These are phyloP conservation scores for Terfezia claveryi DNA, from an alignment of 495 filamentous ascomycete genomes.

Conservation along the genomic window DNA sequence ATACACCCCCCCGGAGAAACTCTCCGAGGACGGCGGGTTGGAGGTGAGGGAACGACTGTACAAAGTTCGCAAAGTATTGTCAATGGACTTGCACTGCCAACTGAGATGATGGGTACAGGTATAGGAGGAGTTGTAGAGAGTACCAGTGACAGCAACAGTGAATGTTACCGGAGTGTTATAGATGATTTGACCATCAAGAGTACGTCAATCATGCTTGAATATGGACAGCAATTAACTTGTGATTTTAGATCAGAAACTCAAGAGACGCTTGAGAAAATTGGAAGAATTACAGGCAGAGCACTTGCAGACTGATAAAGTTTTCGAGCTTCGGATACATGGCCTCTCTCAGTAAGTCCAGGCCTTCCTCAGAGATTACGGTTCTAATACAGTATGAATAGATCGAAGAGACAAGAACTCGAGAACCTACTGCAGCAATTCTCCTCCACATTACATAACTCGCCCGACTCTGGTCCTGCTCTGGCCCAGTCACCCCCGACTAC, in stretches of 20 bases:
- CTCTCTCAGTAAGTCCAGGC: conserved; percentile 24
- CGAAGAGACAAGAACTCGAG: conserved; percentile 53
- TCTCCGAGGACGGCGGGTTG: neutral
- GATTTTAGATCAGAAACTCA: conserved; percentile 32
- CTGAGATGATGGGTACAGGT: neutral
- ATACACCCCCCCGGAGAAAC: neutral
- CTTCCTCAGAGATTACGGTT: neutral
- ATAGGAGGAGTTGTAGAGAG: conserved; percentile 11
- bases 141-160: conserved; percentile 30
- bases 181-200: conserved; percentile 53
- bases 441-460: conserved; percentile 25
- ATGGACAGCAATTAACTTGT: neutral
- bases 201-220: conserved; percentile 6
- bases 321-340: conserved; percentile 54
- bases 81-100: neutral
- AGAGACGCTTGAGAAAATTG: conserved; percentile 43
- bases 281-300: conserved; percentile 38
- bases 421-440: conserved; percentile 45
- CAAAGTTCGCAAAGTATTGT: neutral
- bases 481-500: conserved; percentile 24
- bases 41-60: neutral
- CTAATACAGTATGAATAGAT: conserved; percentile 8
- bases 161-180: conserved; percentile 43
- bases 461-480: conserved; percentile 25
- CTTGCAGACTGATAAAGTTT: conserved; percentile 42